Percentiles rank a stretch among this genome's conserved stretches.
Evolutionary conservation across 805 yeast genomes (phyloP).

Genomic region (Teunomyces lycoperdinae): DNA sequence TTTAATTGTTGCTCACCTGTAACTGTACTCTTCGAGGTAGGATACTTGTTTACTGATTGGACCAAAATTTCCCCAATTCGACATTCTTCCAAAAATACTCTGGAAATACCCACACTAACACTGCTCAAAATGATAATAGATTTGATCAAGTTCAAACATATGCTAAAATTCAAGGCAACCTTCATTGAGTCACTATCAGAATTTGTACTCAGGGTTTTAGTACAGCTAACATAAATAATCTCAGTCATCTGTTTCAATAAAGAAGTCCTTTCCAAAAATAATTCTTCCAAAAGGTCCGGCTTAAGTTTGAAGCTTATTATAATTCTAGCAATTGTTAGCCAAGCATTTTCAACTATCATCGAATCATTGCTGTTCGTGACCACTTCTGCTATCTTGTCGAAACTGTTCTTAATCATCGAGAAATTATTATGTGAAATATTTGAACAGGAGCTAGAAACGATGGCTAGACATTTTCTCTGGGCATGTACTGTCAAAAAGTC

Average conservation of each 20-base stretch:
- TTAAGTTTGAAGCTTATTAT: slow-evolving; percentile 47
- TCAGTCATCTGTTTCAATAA: slow-evolving; percentile 23
- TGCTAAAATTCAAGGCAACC: slow-evolving; percentile 29
- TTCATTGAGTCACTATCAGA: slow-evolving; percentile 14
- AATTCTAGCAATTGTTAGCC: slow-evolving; percentile 61
- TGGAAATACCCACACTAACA: slow-evolving; percentile 41
- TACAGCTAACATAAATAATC: slow-evolving; percentile 24
- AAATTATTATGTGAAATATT: slow-evolving; percentile 45
- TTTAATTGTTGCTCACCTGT: not conserved
- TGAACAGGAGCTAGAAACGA: slow-evolving; percentile 68
- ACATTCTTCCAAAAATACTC: slow-evolving; percentile 45
- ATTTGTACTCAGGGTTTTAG: slow-evolving; percentile 18
- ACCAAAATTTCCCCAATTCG: slow-evolving; percentile 47
- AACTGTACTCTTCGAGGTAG: slow-evolving; percentile 24
- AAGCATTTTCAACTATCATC: slow-evolving; percentile 58
- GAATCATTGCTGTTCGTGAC: slow-evolving; percentile 55
- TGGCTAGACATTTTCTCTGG: slow-evolving; percentile 74
- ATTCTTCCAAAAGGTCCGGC: slow-evolving; percentile 44
- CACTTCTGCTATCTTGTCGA: slow-evolving; percentile 59
- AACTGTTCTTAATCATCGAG: slow-evolving; percentile 49
- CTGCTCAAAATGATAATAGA: slow-evolving; percentile 46
- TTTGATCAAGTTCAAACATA: slow-evolving; percentile 40
- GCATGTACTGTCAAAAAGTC: slow-evolving; percentile 90
- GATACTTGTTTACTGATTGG: slow-evolving; percentile 50
- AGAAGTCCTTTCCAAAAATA: slow-evolving; percentile 23